These are phyloP conservation scores for Diaporthe citrichinensis DNA, from an alignment of 2,329 filamentous ascomycete genomes.

Conservation along the genomic window DNA sequence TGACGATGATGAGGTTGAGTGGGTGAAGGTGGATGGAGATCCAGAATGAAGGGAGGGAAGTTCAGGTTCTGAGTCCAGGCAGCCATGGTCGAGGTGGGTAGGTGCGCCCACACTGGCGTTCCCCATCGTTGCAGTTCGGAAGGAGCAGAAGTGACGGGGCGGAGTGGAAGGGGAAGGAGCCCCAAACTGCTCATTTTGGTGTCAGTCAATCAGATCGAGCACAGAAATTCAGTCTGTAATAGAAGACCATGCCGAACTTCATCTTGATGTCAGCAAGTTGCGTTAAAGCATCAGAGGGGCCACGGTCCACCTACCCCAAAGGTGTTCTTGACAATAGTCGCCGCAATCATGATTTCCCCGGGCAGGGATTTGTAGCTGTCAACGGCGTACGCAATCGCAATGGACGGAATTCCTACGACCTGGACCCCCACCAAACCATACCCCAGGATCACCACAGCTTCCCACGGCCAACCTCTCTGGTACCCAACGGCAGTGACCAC, in stretches of 20 bases:
- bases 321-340: constrained; percentile 74
- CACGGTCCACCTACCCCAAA: constrained; percentile 51
- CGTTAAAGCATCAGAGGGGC: background rate
- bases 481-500: constrained; percentile 63
- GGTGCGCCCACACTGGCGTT: too few relatives aligned
- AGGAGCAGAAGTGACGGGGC: too few relatives aligned
- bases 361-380: constrained; percentile 71
- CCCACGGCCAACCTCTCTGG: constrained; percentile 61
- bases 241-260: constrained; percentile 52
- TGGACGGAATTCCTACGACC: constrained; percentile 67
- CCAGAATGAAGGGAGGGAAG: too few relatives aligned
- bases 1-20: too few relatives aligned
- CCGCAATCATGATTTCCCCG: constrained; percentile 71
- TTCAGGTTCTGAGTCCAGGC: too few relatives aligned
- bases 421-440: constrained; percentile 53
- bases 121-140: too few relatives aligned
- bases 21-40: too few relatives aligned
- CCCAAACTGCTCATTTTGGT: too few relatives aligned
- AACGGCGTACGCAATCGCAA: constrained; percentile 70
- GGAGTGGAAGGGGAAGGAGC: too few relatives aligned
- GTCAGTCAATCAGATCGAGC: too few relatives aligned
- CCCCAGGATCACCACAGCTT: constrained; percentile 60
- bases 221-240: too few relatives aligned
- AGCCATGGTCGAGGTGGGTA: too few relatives aligned
- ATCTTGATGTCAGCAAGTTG: background rate